Evolutionary conservation across 2,329 filamentous ascomycete species (phyloP).

Genomic region (Pseudocercospora fijiensis): DNA sequence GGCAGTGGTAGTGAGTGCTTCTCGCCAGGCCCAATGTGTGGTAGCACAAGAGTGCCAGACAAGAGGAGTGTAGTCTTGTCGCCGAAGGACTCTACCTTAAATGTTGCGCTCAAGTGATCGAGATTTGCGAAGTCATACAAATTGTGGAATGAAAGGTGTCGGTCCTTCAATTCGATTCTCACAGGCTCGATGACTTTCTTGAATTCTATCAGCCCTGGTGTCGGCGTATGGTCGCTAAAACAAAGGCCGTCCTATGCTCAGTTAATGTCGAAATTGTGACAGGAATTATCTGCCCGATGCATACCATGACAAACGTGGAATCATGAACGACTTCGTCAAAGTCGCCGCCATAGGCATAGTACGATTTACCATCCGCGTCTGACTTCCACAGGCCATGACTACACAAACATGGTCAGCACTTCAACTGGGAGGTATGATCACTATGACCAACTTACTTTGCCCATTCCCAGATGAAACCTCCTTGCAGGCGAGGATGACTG

Average conservation of each 20-base stretch:
- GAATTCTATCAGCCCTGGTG: slow-evolving; percentile 42
- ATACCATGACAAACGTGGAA: slow-evolving; percentile 43
- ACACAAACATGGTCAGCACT: not conserved
- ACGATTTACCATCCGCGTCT: slow-evolving; percentile 37
- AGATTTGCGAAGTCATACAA: slow-evolving; percentile 37
- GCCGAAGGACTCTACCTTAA: slow-evolving; percentile 14
- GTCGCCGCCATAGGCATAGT: slow-evolving; percentile 44
- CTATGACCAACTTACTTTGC: slow-evolving; percentile 32
- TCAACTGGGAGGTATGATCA: not conserved
- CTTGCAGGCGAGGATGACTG: slow-evolving; percentile 59
- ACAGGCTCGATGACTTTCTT: slow-evolving; percentile 46
- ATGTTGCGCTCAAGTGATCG: slow-evolving; percentile 18
- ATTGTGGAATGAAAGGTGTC: slow-evolving; percentile 35
- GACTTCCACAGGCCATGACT: slow-evolving; percentile 41
- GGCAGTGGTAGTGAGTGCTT: slow-evolving; percentile 16
- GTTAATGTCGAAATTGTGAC: not conserved
- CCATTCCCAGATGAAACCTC: slow-evolving; percentile 53
- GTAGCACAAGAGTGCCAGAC: slow-evolving; percentile 11
- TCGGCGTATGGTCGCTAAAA: slow-evolving; percentile 42
- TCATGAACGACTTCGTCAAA: slow-evolving; percentile 28
- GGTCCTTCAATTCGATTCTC: slow-evolving; percentile 30
- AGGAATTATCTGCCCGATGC: not conserved
- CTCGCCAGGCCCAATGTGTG: slow-evolving; percentile 8
- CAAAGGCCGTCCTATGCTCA: slow-evolving; percentile 38
- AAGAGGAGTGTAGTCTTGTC: not conserved